Base-by-base conservation (phyloP, 768 basidiomycete species). In the Leccinum arenicola region DNA sequence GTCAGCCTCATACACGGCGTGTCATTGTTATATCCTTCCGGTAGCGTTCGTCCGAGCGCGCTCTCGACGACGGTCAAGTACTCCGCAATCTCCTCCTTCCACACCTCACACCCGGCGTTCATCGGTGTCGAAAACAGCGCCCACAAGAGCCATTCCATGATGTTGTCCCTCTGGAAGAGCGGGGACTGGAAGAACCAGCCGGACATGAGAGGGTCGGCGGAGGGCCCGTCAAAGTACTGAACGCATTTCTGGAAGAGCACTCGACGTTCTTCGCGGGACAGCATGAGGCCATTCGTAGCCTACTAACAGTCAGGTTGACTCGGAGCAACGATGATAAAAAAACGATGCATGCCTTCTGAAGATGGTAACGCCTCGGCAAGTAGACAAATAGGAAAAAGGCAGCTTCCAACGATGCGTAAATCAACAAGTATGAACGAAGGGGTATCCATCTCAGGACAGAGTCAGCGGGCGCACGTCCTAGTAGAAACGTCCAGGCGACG, bases 61-160 rank as follows among this genome's bases (percentile, higher is more conserved):
- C 61, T 60, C 66, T 84, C 82, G 21, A 84, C 64, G 6, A 40
- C 59, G 6, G 66, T 51, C 2, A 83, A 53, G 63, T 87, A 87
- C 19, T 66, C 74, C 9, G 77, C 73, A 2, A 87, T 64, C 65
- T 87, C 86, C 3, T 82, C 82, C 14, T 71, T 65, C 78, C 82
- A 83, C 38, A 76, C 78, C 17, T 73, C 60, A 21, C 62, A 55
- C 4, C 61, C 50, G 10, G 73, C 65, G 5, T 73, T 66, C 29
- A 70, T 66, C 6, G 77, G 71, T 3, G 75, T 69, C 1, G 79
- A 79, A 66, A 86, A 88, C 23, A 88, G 60, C 0, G 84, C 82
- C 85, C 85, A 88, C 6, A 84, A 74, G n/a, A 88, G 67, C 86
- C 86, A 88, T 50, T 86, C 83, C 6, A 75, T 50, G 43, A 81